Evolutionary conservation across 1,139 yeast species (phyloP).

Genomic region (Pichia norvegensis): DNA sequence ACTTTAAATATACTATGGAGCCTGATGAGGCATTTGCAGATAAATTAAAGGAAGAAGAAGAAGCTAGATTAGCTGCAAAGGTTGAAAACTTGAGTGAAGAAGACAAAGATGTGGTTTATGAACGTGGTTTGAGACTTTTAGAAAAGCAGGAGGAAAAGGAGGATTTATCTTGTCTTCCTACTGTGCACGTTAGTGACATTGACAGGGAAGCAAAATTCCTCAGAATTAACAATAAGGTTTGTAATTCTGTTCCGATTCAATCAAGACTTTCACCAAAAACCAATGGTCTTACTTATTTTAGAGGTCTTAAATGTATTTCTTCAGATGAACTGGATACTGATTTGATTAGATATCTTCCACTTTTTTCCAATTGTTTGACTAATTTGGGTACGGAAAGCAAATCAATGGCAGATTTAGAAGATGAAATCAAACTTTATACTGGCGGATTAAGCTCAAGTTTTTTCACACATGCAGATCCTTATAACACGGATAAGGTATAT

Average conservation of each 20-base stretch:
- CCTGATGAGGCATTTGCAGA: constrained; percentile 54
- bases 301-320: constrained; percentile 43
- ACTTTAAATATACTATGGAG: constrained; percentile 66
- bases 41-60: constrained; percentile 48
- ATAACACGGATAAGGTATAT: constrained; percentile 35
- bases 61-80: constrained; percentile 39
- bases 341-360: constrained; percentile 61
- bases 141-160: constrained; percentile 61
- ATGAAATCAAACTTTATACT: constrained; percentile 70
- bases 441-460: constrained; percentile 72
- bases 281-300: constrained; percentile 66
- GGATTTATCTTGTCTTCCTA: constrained; percentile 73
- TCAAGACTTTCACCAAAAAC: constrained; percentile 37
- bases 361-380: constrained; percentile 74
- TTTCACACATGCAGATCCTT: constrained; percentile 51
- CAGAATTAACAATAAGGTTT: constrained; percentile 28
- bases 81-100: constrained; percentile 40
- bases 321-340: constrained; percentile 43
- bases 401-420: constrained; percentile 75
- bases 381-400: constrained; percentile 72
- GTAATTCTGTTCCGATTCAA: constrained; percentile 26
- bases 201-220: constrained; percentile 45
- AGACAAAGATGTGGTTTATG: constrained; percentile 52
- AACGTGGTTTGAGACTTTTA: constrained; percentile 52
- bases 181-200: constrained; percentile 66